Conservation (phyloP, 2,329 filamentous ascomycete species). For the Clonostachys rosea region DNA sequence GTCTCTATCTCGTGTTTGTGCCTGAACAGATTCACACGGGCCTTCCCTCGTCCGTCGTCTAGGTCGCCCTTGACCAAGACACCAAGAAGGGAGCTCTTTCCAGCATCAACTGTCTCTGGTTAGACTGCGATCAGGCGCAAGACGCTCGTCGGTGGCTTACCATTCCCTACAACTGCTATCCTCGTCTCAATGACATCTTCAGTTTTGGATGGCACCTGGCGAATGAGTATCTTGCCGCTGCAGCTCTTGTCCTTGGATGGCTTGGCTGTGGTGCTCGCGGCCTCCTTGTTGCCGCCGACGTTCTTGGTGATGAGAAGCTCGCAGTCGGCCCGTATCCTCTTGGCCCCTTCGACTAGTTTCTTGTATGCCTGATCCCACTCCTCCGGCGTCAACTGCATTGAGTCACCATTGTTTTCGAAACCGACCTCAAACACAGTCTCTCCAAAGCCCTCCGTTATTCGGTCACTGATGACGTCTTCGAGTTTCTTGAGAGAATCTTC, state of each 20-base stretch:
- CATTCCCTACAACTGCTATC: slow-evolving; percentile 95
- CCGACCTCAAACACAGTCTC: slow-evolving; percentile 91
- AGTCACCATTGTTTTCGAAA: slow-evolving; percentile 82
- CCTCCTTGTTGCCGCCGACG: slow-evolving; percentile 73
- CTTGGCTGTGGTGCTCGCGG: slow-evolving; percentile 45
- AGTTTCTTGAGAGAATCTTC: slow-evolving; percentile 60
- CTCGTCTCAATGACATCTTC: slow-evolving; percentile 93
- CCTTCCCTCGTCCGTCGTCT: slow-evolving; percentile 90
- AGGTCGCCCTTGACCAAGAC: slow-evolving; percentile 93
- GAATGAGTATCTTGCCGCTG: slow-evolving; percentile 82
- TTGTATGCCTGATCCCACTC: slow-evolving; percentile 73
- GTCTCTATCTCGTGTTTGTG: slow-evolving; percentile 98
- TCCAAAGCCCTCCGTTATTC: slow-evolving; percentile 78
- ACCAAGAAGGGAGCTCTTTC: slow-evolving; percentile 93
- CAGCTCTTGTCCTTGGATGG: slow-evolving; percentile 66
- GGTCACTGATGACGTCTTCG: slow-evolving; percentile 57
- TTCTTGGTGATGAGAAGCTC: slow-evolving; percentile 86
- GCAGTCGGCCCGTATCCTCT: slow-evolving; percentile 66
- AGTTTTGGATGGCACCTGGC: slow-evolving; percentile 65
- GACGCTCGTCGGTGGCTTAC: slow-evolving; percentile 28
- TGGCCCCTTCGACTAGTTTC: slow-evolving; percentile 62
- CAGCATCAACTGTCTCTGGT: slow-evolving; percentile 72
- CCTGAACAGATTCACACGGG: slow-evolving; percentile 90
- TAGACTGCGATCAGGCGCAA: slow-evolving; percentile 2
- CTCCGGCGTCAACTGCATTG: slow-evolving; percentile 68